Percentiles rank a stretch among this genome's conserved stretches.
These are phyloP conservation scores for Fusarium tupiense DNA, from an alignment of 2,329 filamentous ascomycete genomes.

Conservation along the genomic window DNA sequence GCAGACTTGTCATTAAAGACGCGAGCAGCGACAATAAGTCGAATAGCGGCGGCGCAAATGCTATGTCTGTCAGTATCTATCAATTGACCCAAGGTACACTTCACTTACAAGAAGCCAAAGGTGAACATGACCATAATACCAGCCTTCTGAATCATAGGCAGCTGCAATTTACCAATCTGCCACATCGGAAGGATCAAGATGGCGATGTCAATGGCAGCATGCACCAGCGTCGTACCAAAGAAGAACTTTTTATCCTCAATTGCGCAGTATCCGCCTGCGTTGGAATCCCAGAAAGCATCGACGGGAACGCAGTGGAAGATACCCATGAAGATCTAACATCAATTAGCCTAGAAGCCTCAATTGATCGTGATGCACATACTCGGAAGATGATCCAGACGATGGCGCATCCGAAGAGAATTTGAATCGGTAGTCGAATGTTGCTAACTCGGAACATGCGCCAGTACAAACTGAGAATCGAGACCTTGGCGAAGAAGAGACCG, in stretches of 20 bases:
- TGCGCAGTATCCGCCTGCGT: neutral
- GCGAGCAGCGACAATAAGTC: conserved; percentile 32
- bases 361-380: neutral
- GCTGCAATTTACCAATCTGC: conserved; percentile 45
- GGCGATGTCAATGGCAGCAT: conserved; percentile 45
- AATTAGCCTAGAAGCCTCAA: neutral
- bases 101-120: conserved; percentile 45
- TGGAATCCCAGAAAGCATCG: conserved; percentile 26
- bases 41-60: conserved; percentile 34
- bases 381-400: conserved; percentile 44
- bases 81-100: accelerated
- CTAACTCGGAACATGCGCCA: conserved; percentile 45
- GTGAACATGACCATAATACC: conserved; percentile 44
- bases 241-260: conserved; percentile 47
- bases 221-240: conserved; percentile 45
- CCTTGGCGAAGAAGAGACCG: conserved; percentile 42
- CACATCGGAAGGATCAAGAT: conserved; percentile 46
- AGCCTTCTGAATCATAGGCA: conserved; percentile 42
- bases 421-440: conserved; percentile 40
- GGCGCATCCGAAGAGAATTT: conserved; percentile 38
- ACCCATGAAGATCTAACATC: conserved; percentile 15
- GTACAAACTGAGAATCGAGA: conserved; percentile 44
- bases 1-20: conserved; percentile 17
- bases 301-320: conserved; percentile 38
- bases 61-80: neutral